These are phyloP conservation scores for Diversispora epigaea DNA, from an alignment of 192 early-diverging fungal genomes.

Conservation along the genomic window DNA sequence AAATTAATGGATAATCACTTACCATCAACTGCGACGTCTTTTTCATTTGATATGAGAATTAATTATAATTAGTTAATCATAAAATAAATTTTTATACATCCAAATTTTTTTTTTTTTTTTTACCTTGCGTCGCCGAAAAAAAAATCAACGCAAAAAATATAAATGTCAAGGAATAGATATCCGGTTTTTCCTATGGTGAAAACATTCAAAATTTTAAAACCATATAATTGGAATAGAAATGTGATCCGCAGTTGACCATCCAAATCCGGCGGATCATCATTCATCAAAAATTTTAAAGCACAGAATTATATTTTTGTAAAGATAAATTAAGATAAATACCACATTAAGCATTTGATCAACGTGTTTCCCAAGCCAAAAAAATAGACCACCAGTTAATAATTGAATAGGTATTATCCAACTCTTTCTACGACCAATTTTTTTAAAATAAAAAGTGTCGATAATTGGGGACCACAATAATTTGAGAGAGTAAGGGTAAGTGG, in stretches of 20 bases:
- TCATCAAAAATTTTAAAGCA: background rate
- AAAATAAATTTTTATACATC: background rate
- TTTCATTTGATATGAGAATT: background rate
- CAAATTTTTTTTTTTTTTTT: constrained; percentile 60
- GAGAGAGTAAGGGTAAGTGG: constrained; percentile 95
- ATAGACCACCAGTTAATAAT: constrained; percentile 73
- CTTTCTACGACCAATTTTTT: constrained; percentile 85
- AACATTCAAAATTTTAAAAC: too few species aligned
- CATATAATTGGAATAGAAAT: too few species aligned
- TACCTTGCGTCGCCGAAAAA: constrained; percentile 93
- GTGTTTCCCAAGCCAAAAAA: constrained; percentile 74
- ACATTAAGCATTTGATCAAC: constrained; percentile 68
- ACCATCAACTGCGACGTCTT: constrained; percentile 66
- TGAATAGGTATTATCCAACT: constrained; percentile 99
- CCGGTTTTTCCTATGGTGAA: constrained; percentile 50
- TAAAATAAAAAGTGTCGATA: constrained; percentile 86
- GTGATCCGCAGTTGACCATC: background rate
- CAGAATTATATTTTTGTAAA: too few species aligned
- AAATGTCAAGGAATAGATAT: constrained; percentile 68
- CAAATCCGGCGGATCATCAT: background rate
- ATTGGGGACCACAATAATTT: constrained; percentile 99
- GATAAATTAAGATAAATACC: too few species aligned
- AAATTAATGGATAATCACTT: background rate
- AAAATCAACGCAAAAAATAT: constrained; percentile 85
- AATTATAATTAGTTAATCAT: constrained; percentile 12